Conservation (phyloP, 2,329 filamentous ascomycete species). For the Capronia americana region DNA sequence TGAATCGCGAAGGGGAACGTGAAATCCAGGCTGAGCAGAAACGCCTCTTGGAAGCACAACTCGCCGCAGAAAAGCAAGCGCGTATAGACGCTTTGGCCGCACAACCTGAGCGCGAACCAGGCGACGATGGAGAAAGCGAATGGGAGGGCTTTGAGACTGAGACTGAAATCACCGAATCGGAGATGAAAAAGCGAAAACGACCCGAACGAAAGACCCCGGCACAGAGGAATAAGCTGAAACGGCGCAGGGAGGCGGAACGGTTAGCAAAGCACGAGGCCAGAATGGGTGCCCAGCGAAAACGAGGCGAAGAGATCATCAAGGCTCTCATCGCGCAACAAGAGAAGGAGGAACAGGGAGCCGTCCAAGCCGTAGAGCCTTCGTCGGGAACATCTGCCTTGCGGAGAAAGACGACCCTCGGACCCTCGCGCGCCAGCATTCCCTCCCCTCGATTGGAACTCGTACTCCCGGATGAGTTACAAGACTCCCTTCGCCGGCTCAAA, state of each 20-base stretch:
- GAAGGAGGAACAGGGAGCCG: slow-evolving; percentile 64
- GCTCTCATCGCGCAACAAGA: slow-evolving; percentile 25
- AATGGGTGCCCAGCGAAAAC: slow-evolving; percentile 73
- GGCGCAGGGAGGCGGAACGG: slow-evolving; percentile 85
- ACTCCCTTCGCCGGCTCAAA: slow-evolving; percentile 80
- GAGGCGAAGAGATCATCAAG: slow-evolving; percentile 66
- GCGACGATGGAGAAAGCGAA: slow-evolving; percentile 84
- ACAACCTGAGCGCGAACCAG: slow-evolving; percentile 75
- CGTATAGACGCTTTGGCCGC: slow-evolving; percentile 75
- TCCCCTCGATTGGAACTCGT: slow-evolving; percentile 82
- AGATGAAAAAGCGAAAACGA: slow-evolving; percentile 73
- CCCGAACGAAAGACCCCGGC: slow-evolving; percentile 83
- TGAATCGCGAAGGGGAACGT: slow-evolving; percentile 76
- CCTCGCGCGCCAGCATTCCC: slow-evolving; percentile 58
- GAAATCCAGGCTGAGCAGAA: slow-evolving; percentile 79
- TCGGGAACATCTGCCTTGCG: slow-evolving; percentile 15
- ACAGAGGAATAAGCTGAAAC: slow-evolving; percentile 86
- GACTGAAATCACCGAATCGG: slow-evolving; percentile 65
- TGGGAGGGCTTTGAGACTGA: slow-evolving; percentile 91
- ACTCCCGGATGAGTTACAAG: slow-evolving; percentile 80
- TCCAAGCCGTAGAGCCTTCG: not conserved
- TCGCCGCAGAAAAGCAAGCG: slow-evolving; percentile 63
- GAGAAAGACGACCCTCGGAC: slow-evolving; percentile 28
- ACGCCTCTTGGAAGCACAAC: slow-evolving; percentile 71
- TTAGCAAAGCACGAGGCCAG: slow-evolving; percentile 75